Conservation (phyloP, 192 early-diverging fungal species). For the Spizellomyces sp. region DNA sequence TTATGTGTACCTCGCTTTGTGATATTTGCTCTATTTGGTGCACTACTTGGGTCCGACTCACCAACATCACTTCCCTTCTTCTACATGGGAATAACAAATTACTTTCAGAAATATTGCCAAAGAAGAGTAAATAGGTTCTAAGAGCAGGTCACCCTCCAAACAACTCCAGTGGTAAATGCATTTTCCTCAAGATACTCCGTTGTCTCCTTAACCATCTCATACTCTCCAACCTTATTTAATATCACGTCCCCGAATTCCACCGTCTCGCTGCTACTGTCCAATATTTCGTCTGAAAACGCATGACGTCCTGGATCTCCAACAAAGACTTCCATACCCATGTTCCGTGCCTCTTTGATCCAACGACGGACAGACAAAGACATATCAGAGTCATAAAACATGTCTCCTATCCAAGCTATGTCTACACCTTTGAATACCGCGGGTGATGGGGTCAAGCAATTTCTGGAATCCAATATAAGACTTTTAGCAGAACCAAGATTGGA, state of each 20-base stretch:
- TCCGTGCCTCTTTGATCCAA: constrained; percentile 1
- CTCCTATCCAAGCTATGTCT: constrained; percentile 1
- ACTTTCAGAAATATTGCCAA: too few species aligned
- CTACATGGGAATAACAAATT: neutral
- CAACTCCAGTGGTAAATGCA: neutral
- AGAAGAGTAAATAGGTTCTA: too few species aligned
- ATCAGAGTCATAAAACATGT: constrained; percentile 7
- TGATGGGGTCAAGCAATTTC: neutral
- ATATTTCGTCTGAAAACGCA: neutral
- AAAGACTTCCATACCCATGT: neutral
- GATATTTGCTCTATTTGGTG: too few species aligned
- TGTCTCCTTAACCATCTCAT: neutral
- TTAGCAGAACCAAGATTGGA: neutral
- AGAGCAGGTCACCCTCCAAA: neutral
- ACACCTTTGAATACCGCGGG: neutral
- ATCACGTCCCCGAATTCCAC: neutral
- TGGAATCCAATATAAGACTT: neutral
- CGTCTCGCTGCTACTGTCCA: neutral
- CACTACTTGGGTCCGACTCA: too few species aligned
- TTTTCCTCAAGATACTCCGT: constrained; percentile 3
- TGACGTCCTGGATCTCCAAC: constrained; percentile 8
- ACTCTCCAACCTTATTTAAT: neutral
- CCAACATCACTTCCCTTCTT: neutral
- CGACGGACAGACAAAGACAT: neutral
- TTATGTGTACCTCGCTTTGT: too few species aligned